Conservation (phyloP, 1,284 basidiomycete species). For the Cryptococcus floricola region DNA sequence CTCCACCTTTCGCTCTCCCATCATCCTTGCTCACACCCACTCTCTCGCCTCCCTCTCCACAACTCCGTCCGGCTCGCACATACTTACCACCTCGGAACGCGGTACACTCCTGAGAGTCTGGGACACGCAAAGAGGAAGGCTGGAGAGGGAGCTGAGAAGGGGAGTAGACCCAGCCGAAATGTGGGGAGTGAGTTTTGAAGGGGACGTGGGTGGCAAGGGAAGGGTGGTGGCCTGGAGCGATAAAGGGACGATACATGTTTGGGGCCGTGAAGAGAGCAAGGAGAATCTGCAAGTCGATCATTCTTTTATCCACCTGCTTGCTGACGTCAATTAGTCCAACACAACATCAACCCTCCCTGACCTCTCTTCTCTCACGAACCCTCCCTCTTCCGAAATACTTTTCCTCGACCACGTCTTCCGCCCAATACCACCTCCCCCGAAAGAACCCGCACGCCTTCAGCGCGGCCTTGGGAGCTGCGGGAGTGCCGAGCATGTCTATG, state of each 20-base stretch:
- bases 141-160: slow-evolving; percentile 75
- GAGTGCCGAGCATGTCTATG: slow-evolving; percentile 44
- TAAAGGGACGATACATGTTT: slow-evolving; percentile 89
- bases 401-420: slow-evolving; percentile 87
- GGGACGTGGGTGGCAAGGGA: slow-evolving; percentile 13
- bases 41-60: slow-evolving; percentile 73
- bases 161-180: slow-evolving; percentile 89
- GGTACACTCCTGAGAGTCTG: slow-evolving; percentile 87
- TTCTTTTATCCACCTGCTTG: slow-evolving; percentile 9
- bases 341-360: slow-evolving; percentile 53
- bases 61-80: slow-evolving; percentile 69
- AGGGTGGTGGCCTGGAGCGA: slow-evolving; percentile 65
- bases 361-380: slow-evolving; percentile 69
- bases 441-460: slow-evolving; percentile 48
- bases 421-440: slow-evolving; percentile 80
- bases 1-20: slow-evolving; percentile 53
- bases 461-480: slow-evolving; percentile 35
- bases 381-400: slow-evolving; percentile 87
- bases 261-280: slow-evolving; percentile 51
- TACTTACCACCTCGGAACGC: slow-evolving; percentile 78
- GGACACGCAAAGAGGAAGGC: slow-evolving; percentile 71
- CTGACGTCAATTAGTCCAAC: slow-evolving; percentile 1
- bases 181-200: slow-evolving; percentile 65
- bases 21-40: slow-evolving; percentile 80
- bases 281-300: not conserved